phyloP scores from a whole-genome alignment of 352 stramenopile species.

The Phytophthora quininea region DNA sequence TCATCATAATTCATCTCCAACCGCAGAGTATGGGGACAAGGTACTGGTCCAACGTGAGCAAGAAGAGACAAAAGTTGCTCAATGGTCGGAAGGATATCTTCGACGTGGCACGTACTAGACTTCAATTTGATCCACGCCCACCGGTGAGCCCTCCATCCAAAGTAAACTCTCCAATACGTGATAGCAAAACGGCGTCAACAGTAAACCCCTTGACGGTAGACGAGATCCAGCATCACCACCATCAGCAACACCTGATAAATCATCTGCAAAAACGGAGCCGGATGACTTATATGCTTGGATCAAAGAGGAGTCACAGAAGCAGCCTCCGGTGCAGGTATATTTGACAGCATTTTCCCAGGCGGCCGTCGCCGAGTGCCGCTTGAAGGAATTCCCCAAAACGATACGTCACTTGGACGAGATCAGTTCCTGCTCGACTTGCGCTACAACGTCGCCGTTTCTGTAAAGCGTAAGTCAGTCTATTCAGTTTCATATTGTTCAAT shows the following conservation, averaged over 20 bases:
- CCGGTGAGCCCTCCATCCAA: neutral
- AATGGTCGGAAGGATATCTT: conserved; percentile 35
- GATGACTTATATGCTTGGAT: conserved; percentile 19
- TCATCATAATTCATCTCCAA: neutral
- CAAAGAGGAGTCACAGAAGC: conserved; percentile 8
- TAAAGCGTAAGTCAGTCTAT: conserved; percentile 34
- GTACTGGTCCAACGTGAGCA: conserved; percentile 46
- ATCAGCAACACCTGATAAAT: neutral
- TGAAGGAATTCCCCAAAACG: conserved; percentile 17
- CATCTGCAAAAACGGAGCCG: neutral
- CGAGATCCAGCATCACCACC: neutral
- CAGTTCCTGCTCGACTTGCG: conserved; percentile 42
- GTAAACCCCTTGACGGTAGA: neutral
- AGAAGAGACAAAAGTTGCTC: conserved; percentile 37
- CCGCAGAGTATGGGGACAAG: conserved; percentile 41
- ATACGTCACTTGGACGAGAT: conserved; percentile 18
- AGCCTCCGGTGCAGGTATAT: conserved; percentile 18
- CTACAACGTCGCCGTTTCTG: conserved; percentile 37
- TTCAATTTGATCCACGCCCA: conserved; percentile 15
- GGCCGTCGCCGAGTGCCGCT: conserved; percentile 4
- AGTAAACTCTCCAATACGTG: neutral
- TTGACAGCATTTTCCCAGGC: conserved; percentile 19
- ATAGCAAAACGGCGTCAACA: too few relatives aligned
- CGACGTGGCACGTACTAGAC: conserved; percentile 16
- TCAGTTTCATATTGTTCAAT: neutral